Evolutionary conservation across 331 rosid genomes (phyloP), one percentile per base, ranked within the genome.

Genomic region (Rhamnella rubrinervis): DNA sequence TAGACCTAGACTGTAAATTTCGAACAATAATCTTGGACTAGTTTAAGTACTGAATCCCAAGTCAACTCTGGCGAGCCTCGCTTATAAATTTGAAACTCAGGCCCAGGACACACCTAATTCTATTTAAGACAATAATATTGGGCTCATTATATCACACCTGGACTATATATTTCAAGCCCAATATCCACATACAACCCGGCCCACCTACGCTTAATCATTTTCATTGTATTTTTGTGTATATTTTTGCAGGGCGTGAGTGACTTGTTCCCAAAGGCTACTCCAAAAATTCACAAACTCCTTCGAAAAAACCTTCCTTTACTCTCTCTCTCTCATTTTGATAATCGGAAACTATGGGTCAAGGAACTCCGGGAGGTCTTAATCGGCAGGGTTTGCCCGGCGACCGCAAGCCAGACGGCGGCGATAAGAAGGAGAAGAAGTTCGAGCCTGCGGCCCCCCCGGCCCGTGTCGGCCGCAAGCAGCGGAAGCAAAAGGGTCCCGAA

Each of bases 401-500:
- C 67, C 77, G 96, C 10, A 95, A 89, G 60, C 83, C 82, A 4
- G 97, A 95, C 10, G 90, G 95, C 16, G 75, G 80, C 41, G 96
- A 86, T 67, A 95, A 95, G 84, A 95, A 95, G 80, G 97, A 91
- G 59, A 95, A 95, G 81, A 95, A 95, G 75, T 95, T 13, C 88
- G 97, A 41, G 89, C 95, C 67, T 74, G 96, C 60, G 83, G 97
- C 56, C 69, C 97, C 55, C 72, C 97, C 77, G 60, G 90, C 75
- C 64, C 91, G 83, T 67, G 98, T 95, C 1, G 98, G 98, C 0
- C 93, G 99, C 6, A 95, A 95, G 72, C 99, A 95, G 83, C 80
- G 99, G 4, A 95, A 89, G 63, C 99, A 95, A 79, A 95, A 95
- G 66, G 99, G 99, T 7, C 95, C 99, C 0, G 99, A 95, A 63